phyloP scores from a whole-genome alignment of 257 asterid genomes.

The Solanum chiquidenum region DNA sequence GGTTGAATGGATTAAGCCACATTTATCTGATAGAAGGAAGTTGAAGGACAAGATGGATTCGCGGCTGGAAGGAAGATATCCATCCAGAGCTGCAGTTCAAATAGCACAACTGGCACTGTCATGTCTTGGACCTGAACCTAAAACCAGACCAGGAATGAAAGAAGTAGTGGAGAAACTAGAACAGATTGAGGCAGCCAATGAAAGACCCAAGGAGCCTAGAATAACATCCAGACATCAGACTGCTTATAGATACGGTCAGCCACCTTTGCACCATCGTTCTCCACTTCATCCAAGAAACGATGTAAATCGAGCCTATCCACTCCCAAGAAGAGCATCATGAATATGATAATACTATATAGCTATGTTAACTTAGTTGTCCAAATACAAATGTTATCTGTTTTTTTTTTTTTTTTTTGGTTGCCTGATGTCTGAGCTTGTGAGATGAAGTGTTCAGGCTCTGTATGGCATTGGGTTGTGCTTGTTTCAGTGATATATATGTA shows the following conservation, averaged over 20 bases:
- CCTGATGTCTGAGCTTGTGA: not conserved
- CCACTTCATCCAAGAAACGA: slow-evolving; percentile 34
- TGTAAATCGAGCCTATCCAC: slow-evolving; percentile 45
- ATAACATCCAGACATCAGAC: slow-evolving; percentile 14
- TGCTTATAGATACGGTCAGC: slow-evolving; percentile 14
- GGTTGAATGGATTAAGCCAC: slow-evolving; percentile 68
- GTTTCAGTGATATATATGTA: not conserved
- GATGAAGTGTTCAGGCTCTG: not conserved
- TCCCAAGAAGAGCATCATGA: slow-evolving; percentile 31
- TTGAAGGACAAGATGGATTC: slow-evolving; percentile 51
- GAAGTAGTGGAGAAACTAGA: slow-evolving; percentile 41
- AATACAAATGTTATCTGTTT: not conserved
- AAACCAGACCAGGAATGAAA: slow-evolving; percentile 56
- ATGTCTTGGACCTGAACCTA: slow-evolving; percentile 50
- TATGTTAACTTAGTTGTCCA: not conserved
- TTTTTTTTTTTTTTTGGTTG: not conserved
- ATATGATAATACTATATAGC: not conserved
- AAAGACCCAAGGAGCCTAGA: slow-evolving; percentile 31
- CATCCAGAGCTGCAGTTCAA: slow-evolving; percentile 40
- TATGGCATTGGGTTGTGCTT: not conserved
- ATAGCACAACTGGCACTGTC: slow-evolving; percentile 47
- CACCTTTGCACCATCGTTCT: slow-evolving; percentile 37
- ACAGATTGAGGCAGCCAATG: slow-evolving; percentile 21
- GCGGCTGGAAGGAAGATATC: slow-evolving; percentile 51
- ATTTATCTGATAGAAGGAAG: slow-evolving; percentile 38